Evolutionary conservation across 2,329 filamentous ascomycete genomes (phyloP).

Genomic region (Xylaria sp.): DNA sequence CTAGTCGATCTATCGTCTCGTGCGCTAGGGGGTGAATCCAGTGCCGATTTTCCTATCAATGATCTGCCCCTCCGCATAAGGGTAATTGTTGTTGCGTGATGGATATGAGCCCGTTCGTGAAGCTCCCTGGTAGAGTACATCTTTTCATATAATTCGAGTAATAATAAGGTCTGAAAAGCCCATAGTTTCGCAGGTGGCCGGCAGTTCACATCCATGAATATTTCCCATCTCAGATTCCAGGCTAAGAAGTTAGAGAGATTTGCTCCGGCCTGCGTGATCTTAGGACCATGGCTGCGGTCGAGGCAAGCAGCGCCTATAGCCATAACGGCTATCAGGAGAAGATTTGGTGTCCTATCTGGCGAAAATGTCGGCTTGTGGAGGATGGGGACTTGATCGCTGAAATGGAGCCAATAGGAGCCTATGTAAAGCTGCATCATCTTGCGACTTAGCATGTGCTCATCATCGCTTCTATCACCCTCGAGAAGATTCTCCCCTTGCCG

Average conservation of each 20-base stretch:
- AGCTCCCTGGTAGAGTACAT: constrained; percentile 93
- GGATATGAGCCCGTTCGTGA: constrained; percentile 95
- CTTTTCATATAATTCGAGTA: constrained; percentile 96
- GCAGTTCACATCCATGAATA: constrained; percentile 92
- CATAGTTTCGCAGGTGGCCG: constrained; percentile 92
- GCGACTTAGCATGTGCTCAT: constrained; percentile 77
- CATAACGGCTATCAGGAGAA: constrained; percentile 89
- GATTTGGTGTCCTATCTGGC: constrained; percentile 84
- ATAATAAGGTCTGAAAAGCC: constrained; percentile 90
- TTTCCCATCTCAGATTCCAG: constrained; percentile 94
- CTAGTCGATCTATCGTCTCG: constrained; percentile 66
- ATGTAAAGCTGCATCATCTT: constrained; percentile 98
- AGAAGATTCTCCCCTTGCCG: constrained; percentile 81
- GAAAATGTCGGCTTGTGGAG: constrained; percentile 94
- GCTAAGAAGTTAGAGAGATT: constrained; percentile 90
- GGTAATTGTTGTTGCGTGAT: constrained; percentile 94
- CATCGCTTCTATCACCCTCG: constrained; percentile 77
- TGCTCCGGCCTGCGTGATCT: constrained; percentile 79
- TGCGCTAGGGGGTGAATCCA: constrained; percentile 83
- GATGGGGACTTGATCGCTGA: constrained; percentile 93
- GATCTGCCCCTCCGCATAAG: constrained; percentile 94
- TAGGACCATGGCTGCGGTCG: constrained; percentile 81
- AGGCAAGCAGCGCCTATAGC: constrained; percentile 90
- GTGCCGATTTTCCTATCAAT: constrained; percentile 83
- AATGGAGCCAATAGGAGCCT: constrained; percentile 92